These are phyloP conservation scores for Carallia brachiata DNA, from an alignment of 345 rosid species.

Conservation along the genomic window DNA sequence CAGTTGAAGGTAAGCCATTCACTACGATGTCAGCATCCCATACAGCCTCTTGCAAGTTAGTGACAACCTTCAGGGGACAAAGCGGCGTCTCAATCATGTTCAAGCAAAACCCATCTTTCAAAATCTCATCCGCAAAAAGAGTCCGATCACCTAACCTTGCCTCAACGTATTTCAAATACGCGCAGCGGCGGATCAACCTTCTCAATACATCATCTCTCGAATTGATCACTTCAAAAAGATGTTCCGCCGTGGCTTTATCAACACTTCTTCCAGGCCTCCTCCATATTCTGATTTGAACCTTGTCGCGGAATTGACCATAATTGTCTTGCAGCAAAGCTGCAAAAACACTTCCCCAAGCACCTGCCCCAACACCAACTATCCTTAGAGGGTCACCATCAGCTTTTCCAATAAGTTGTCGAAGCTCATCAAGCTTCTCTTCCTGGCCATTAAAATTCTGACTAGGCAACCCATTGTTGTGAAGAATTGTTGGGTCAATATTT, in stretches of 20 bases:
- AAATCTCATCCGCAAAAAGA: constrained; percentile 78
- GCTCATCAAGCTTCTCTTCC: constrained; percentile 81
- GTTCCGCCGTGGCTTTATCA: constrained; percentile 75
- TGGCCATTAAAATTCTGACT: constrained; percentile 45
- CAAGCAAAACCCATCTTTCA: constrained; percentile 95
- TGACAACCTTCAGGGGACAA: constrained; percentile 90
- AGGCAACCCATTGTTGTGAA: constrained; percentile 21
- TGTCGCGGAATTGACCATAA: constrained; percentile 80
- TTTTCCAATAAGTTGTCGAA: constrained; percentile 67
- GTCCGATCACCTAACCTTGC: constrained; percentile 92
- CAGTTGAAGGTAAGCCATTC: constrained; percentile 94
- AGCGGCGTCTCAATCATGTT: constrained; percentile 95
- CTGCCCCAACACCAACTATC: constrained; percentile 90
- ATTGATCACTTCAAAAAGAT: constrained; percentile 96
- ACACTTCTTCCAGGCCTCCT: constrained; percentile 79
- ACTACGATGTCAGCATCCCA: constrained; percentile 98
- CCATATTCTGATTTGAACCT: constrained; percentile 91
- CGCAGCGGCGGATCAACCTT: constrained; percentile 90
- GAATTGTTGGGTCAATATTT: constrained; percentile 35
- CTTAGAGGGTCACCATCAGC: constrained; percentile 78
- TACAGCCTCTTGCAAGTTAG: constrained; percentile 92
- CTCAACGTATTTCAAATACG: constrained; percentile 92
- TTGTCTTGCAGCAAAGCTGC: constrained; percentile 83
- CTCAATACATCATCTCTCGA: constrained; percentile 88
- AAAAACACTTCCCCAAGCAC: constrained; percentile 99